Evolutionary conservation across 352 stramenopile genomes (phyloP).

Genomic region (Phytopythium boreale): DNA sequence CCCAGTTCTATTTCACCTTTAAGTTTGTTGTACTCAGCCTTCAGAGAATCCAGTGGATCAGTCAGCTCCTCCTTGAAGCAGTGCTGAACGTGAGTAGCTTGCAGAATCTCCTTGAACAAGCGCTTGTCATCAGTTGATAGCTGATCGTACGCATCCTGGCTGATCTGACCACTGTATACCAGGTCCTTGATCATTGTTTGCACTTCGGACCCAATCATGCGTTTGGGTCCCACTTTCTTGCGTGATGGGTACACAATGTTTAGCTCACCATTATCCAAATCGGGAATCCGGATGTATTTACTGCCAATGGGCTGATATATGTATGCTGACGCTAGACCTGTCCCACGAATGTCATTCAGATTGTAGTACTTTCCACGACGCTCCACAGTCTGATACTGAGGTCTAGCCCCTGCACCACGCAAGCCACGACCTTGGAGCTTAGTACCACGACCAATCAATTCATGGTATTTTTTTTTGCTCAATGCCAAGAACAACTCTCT

Average conservation of each 20-base stretch:
- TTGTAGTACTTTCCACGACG: constrained; percentile 10
- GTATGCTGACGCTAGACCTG: constrained; percentile 6
- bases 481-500: too few species aligned
- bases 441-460: not conserved
- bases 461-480: too few species aligned
- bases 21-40: constrained; percentile 17
- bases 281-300: constrained; percentile 12
- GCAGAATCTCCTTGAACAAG: not conserved
- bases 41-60: constrained; percentile 13
- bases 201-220: not conserved
- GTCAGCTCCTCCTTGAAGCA: constrained; percentile 3
- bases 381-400: constrained; percentile 3
- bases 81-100: not conserved
- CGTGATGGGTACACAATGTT: constrained; percentile 8
- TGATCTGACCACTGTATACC: not conserved
- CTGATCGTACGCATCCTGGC: constrained; percentile 10
- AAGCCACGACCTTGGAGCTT: constrained; percentile 6
- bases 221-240: not conserved
- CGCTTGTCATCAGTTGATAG: constrained; percentile 5
- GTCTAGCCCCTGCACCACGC: constrained; percentile 7
- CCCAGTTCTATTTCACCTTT: constrained; percentile 12
- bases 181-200: constrained; percentile 10
- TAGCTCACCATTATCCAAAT: constrained; percentile 7
- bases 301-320: constrained; percentile 7
- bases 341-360: too few species aligned